Conservation (phyloP, 225 moss, liverwort and hornwort genomes). For the Lunularia cruciata region DNA sequence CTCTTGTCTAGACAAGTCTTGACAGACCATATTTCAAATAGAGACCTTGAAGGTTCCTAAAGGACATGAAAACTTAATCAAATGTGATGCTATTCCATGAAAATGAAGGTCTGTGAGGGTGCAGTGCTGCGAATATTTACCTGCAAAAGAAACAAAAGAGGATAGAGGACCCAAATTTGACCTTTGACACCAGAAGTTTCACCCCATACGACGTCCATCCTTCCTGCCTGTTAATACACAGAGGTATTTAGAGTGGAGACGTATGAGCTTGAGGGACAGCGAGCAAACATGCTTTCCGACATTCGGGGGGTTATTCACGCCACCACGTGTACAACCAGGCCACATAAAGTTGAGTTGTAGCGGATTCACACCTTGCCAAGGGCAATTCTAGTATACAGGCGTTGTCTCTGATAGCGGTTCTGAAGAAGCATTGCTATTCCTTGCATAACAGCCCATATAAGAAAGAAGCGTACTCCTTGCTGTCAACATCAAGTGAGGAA, state of each 20-base stretch:
- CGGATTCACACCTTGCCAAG: constrained; percentile 66
- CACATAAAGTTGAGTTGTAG: background rate
- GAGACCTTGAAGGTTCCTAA: no score
- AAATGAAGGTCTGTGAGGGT: background rate
- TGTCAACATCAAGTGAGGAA: constrained; percentile 32
- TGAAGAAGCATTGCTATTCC: constrained; percentile 94
- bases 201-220: constrained; percentile 98
- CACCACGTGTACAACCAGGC: background rate
- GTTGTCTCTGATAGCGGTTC: constrained; percentile 92
- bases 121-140: constrained; percentile 29
- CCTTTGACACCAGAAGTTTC: constrained; percentile 92
- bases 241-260: background rate
- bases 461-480: constrained; percentile 93
- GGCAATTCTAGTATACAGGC: constrained; percentile 89
- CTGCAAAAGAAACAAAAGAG: constrained; percentile 84
- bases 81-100: no score
- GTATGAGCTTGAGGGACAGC: no score
- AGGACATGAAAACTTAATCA: no score
- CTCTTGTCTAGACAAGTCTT: no score
- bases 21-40: no score
- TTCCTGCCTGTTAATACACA: constrained; percentile 58
- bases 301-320: background rate
- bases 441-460: constrained; percentile 98
- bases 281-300: no score
- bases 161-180: constrained; percentile 94